Base-by-base conservation (phyloP, 2,329 filamentous ascomycete species). In the Parastagonospora nodorum region DNA sequence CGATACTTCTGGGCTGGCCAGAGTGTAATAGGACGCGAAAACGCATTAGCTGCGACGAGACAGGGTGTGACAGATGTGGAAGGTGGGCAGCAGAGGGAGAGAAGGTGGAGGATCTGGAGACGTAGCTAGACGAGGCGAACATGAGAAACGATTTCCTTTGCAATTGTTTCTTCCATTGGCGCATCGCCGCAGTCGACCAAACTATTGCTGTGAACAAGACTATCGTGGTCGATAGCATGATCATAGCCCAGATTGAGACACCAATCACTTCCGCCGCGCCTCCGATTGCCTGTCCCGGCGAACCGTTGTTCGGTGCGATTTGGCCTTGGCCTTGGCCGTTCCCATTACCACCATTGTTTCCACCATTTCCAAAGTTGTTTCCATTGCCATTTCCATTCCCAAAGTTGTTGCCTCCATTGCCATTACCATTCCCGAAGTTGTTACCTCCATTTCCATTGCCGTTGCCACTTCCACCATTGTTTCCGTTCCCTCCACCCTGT, bases 1-100 rank as follows among this genome's bases (percentile, higher is more conserved):
- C 48, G 48, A 4, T 60, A 51, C 30, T 56, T 59, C 15, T 31
- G 53, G 33, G 35, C 48, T 32, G 50, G 49, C 8, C 11, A 50
- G 8, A 45, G 38, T 53, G 42, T 45, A n/a, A 15, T 29, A 9
- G 30, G 43, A 14, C 24, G 47, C n/a, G 29, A 39, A 16, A 32
- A 14, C 15, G 33, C 6, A 4, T 24, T 30, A 11, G 12, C 1
- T 41, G 40, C 29, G 40, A 9, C n/a, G 10, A 27, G 37, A 8
- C 31, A 46, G 19, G 41, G 14, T n/a, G 40, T 4, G 10, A 41
- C 10, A 11, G n/a, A 5, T 2, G n/a, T n/a, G 28, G 15, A 31
- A 19, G 29, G 9, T 8, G 5, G 41, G 30, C n/a, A 10, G 14
- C 14, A 14, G 30, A 35, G 30, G 16, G 14, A 8, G 42, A 33